Base-by-base conservation (phyloP, 2,329 filamentous ascomycete genomes). In the Paecilomyces fulvus region DNA sequence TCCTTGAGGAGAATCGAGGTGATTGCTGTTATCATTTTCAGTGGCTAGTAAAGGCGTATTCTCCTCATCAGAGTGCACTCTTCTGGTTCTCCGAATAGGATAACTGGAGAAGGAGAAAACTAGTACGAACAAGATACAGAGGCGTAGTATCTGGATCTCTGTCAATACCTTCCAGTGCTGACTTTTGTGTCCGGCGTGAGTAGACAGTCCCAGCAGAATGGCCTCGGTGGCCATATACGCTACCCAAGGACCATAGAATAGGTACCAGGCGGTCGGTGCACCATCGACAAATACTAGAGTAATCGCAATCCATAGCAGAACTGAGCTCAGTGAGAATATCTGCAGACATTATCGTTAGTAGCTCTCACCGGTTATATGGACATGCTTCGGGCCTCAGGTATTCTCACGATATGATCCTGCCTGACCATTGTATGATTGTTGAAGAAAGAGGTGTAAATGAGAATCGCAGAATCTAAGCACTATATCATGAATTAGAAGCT, bases 231-330 rank as follows among this genome's bases (percentile, higher is more conserved):
- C 62, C 7, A 86, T 70, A 12, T 81, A 81, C 14, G 88, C 68
- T 30, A 81, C 61, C 78, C 85, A 87, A 11, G 82, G 81, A 17
- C 83, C 85, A 60, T 81, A 80, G 59, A 83, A 84, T 0, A 85
- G 83, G 61, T 85, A 83, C 78, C 83, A 86, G 9, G 83, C 76
- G 2, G 79, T 76, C 53, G 77, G 74, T 30, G 75, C 66, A 17
- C 75, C 73, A 54, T 83, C 80, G 2, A 76, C 71, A 12, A 88
- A 75, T 20, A 77, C 77, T 46, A 80, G 76, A 57, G 84, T 73
- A 61, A 87, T 77, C 12, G 85, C 78, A 3, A 82, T 80, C 68
- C 86, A 89, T n/a, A 83, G 76, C 28, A 89, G 70, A 50, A 84
- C 75, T 55, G 83, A 86, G 1, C 84, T 81, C 25, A 88, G 71